These are phyloP conservation scores for Sugiyamaella marilandica DNA, from an alignment of 805 yeast genomes.

Conservation along the genomic window DNA sequence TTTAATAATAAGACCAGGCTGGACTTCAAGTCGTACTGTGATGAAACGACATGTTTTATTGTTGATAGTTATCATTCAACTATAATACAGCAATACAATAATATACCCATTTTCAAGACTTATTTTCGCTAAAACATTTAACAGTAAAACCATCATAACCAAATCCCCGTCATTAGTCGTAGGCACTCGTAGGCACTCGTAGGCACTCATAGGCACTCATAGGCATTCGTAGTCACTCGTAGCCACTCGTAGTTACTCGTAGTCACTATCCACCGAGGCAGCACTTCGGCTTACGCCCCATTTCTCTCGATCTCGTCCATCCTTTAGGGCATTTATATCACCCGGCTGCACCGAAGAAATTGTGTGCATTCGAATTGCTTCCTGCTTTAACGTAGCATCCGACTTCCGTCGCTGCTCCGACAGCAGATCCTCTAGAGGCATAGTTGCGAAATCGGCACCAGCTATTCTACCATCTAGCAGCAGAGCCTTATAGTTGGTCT, in stretches of 20 bases:
- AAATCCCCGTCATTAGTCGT: no score
- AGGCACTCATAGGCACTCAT: background rate
- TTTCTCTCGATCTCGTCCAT: conserved; percentile 39
- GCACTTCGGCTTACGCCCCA: conserved; percentile 41
- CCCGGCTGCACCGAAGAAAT: conserved; percentile 29
- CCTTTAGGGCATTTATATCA: conserved; percentile 34
- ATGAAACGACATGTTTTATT: no score
- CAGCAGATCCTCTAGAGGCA: conserved; percentile 29
- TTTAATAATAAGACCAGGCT: no score
- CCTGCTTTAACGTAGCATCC: conserved; percentile 27
- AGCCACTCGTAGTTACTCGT: background rate
- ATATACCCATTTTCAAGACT: background rate
- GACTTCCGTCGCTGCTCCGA: conserved; percentile 22
- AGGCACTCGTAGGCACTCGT: no score
- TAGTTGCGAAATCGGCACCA: conserved; percentile 29
- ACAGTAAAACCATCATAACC: background rate
- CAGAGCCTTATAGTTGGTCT: conserved; percentile 21
- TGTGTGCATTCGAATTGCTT: conserved; percentile 27
- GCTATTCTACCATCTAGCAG: conserved; percentile 26
- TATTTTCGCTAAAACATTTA: background rate
- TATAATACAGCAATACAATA: background rate
- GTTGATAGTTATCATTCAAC: background rate
- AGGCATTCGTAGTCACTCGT: background rate
- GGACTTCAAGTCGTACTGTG: no score
- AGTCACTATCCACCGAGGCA: conserved; percentile 26